Evolutionary conservation across 768 basidiomycete genomes (phyloP), one percentile per base, ranked within the genome.

Genomic region (Xerocomus spinulosus): DNA sequence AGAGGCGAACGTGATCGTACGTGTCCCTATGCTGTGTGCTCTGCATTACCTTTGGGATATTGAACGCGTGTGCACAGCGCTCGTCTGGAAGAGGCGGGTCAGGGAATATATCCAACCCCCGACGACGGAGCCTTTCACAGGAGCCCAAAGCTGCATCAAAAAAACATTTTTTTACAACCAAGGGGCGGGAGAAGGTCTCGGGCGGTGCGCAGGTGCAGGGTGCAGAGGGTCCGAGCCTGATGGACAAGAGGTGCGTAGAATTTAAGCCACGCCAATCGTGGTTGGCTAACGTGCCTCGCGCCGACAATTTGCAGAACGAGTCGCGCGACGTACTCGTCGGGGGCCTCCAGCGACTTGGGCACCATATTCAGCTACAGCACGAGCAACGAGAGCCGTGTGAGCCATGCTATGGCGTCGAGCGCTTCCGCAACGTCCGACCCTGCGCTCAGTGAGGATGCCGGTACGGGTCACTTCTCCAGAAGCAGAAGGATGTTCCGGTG

Each of bases 21-120:
- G 62, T 26, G 37, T 14, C 21, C 37, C n/a, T 2, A 23, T 18
- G 5, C 9, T 13, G 10, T 14, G 12, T 24, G 2, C 13, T 38
- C 23, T 14, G 21, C 23, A 15, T 14, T 10, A 12, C 18, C 5
- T 36, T 21, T 21, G 35, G 21, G 35, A 5, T 21, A 1, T 34
- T 53, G 30, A 45, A 21, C 14, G 4, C 35, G 4, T 38, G 9
- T 17, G 35, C 10, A 15, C 26, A 64, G 63, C 56, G 38, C 18
- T 64, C 63, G 24, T 65, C 55, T 1, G 62, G 62, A 13, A 55
- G 63, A 10, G 62, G 62, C 3, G 62, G 62, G 3, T 53, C 52
- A 2, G 62, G 62, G 13, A 64, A 64, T n/a, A 64, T 64, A 44
- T 53, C 46, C 4, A 37, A 50, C 23, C 9, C 18, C 17, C 52